Evolutionary conservation across 2,329 filamentous ascomycete species (phyloP), one percentile per base, ranked within the genome.

Genomic region (Aspergillus sojae): DNA sequence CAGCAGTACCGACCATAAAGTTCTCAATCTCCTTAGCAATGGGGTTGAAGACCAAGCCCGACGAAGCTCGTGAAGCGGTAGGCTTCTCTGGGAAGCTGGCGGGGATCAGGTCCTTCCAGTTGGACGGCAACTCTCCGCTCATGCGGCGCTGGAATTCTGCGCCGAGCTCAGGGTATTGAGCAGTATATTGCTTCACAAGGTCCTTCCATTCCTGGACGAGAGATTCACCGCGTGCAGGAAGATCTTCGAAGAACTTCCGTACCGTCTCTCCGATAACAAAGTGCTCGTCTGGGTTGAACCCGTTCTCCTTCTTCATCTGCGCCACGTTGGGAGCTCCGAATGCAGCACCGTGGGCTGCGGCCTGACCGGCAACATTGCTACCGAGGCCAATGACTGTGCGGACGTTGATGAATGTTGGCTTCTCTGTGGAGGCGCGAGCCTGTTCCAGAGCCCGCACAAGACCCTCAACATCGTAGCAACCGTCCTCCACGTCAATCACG

Each of bases 371-470:
- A 1, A 78, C 76, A 23, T 74, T 72, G 45, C 76, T 86, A 6
- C 84, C 84, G 0, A 86, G 64, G 0, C 86, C 85, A 26, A 87
- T 88, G n/a, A 85, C 75, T 0, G 86, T 88, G 23, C 78, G 80
- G 9, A 87, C 77, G 65, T 88, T 88, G 77, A 88, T 83, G 65
- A 88, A 87, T 0, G 82, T 84, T 0, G 85, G 86, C 68, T 85
- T 85, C 2, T 82, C 78, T 7, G 71, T 78, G 2, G 77, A 79
- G 3, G 71, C 68, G 56, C 81, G 79, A 9, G 83, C 83, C 26
- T 77, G 72, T 48, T 81, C 73, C 32, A 87, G 72, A 1, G 84
- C 84, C 12, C 71, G 58, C 6, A 85, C 81, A 28, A 87, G 78
- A 0, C 73, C 77, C 7, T 79, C 73, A 2, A 88, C 78, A 53